Base-by-base conservation (phyloP, 2,329 filamentous ascomycete species). In the Venturia effusa region DNA sequence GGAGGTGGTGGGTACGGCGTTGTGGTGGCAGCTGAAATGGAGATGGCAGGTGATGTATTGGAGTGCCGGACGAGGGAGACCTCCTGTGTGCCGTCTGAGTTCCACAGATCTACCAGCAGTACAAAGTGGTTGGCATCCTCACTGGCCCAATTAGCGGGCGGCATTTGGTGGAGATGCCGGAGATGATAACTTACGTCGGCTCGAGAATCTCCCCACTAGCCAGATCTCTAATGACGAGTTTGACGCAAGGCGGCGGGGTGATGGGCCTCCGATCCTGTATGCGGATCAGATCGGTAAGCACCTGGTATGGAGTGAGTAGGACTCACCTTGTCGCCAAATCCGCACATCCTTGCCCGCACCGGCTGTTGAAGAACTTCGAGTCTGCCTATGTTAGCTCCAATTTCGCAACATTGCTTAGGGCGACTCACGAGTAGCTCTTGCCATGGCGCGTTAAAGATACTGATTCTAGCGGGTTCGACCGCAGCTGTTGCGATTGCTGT, bases 301-400 rank as follows among this genome's bases (percentile, higher is more conserved):
- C 61, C 67, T 65, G 67, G 67, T 68, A 68, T 63, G 73, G 66
- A 34, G 45, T 60, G 48, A 11, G 39, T 39, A 61, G 62, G 65
- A 70, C 78, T 64, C 77, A 94, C 90, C 83, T 97, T 99, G 79
- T 99, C 94, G 67, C 94, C 94, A 78, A 97, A 99, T 8, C 94
- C 94, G 78, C 94, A 99, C 94, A 97, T 97, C 66, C 94, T 89
- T 68, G 94, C 94, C 70, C 94, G 86, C 70, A 90, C 83, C 61
- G 94, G 94, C 75, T 97, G 92, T 78, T 99, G 94, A 68, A 90
- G 86, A 66, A 97, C 90, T 15, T 34, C 27, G 19, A 64, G 62
- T 40, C 59, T 60, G 34, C 22, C 17, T 8, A 4, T 60, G 59
- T 60, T 60, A 60, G 59, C 34, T 15, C n/a, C 17, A 27, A 22